A percentile compares a stretch with the other conserved stretches of the same genome.
Conservation (phyloP, 1,139 yeast genomes). For the Candida dubliniensis region DNA sequence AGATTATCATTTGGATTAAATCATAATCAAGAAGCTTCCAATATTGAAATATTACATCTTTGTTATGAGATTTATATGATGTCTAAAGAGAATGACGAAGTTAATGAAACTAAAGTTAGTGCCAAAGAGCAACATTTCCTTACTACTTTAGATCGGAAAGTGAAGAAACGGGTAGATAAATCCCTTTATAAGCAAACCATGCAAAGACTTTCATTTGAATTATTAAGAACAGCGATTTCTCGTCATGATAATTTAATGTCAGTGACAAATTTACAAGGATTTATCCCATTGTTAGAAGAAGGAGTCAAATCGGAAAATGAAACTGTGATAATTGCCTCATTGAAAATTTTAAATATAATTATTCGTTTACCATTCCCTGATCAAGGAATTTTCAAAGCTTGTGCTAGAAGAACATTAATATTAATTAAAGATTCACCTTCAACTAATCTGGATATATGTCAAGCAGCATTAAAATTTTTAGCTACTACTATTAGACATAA, state of each 20-base stretch:
- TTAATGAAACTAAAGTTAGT: conserved; percentile 11
- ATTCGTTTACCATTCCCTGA: conserved; percentile 64
- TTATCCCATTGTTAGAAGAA: conserved; percentile 71
- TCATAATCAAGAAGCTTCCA: conserved; percentile 61
- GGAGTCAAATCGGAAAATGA: conserved; percentile 70
- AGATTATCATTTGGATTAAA: conserved; percentile 77
- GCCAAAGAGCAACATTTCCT: conserved; percentile 60
- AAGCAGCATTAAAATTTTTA: conserved; percentile 72
- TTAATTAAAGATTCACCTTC: conserved; percentile 75
- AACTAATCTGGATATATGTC: conserved; percentile 81
- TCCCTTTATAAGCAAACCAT: conserved; percentile 50
- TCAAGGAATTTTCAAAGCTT: conserved; percentile 52
- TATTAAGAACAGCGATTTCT: conserved; percentile 69
- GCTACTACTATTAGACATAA: conserved; percentile 73
- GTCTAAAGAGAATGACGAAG: conserved; percentile 27
- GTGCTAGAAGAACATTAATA: conserved; percentile 63
- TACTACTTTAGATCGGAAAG: conserved; percentile 63
- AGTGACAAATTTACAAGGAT: conserved; percentile 63
- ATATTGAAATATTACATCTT: conserved; percentile 62
- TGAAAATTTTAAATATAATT: conserved; percentile 61
- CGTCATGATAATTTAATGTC: conserved; percentile 59
- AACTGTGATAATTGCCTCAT: conserved; percentile 66
- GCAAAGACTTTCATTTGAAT: conserved; percentile 77
- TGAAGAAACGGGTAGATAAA: conserved; percentile 53
- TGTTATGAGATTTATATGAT: conserved; percentile 73